Percentiles rank a stretch among this genome's conserved stretches.
Evolutionary conservation across 805 yeast species (phyloP).

Genomic region (Wickerhamomyces chambardii): DNA sequence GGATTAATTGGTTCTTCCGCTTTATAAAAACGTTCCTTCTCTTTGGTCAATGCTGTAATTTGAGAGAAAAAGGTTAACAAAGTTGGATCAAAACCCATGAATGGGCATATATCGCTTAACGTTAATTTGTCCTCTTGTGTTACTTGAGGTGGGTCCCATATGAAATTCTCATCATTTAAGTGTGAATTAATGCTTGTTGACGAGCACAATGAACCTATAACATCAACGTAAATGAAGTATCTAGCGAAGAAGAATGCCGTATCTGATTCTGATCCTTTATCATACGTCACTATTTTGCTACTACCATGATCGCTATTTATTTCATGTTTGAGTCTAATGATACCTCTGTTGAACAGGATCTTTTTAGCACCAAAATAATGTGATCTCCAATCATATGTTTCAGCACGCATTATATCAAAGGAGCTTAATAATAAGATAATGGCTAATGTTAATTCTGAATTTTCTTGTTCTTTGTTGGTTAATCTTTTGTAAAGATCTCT

Average conservation of each 20-base stretch:
- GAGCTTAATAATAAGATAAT: slow-evolving; percentile 50
- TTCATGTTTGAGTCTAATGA: slow-evolving; percentile 27
- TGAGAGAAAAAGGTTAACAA: slow-evolving; percentile 51
- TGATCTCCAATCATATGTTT: slow-evolving; percentile 45
- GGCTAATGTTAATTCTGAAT: slow-evolving; percentile 61
- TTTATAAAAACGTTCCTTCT: slow-evolving; percentile 12
- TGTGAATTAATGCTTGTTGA: slow-evolving; percentile 22
- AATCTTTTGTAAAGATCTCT: slow-evolving; percentile 44
- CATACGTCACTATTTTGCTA: slow-evolving; percentile 8
- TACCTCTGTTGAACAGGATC: slow-evolving; percentile 45
- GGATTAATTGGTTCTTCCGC: slow-evolving; percentile 6
- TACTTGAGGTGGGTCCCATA: slow-evolving; percentile 11
- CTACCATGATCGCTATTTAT: slow-evolving; percentile 3
- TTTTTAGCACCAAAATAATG: slow-evolving; percentile 64
- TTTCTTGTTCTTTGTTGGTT: slow-evolving; percentile 40
- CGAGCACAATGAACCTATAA: slow-evolving; percentile 53
- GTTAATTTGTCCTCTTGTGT: slow-evolving; percentile 11
- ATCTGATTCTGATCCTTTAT: slow-evolving; percentile 10
- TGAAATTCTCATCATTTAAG: slow-evolving; percentile 18
- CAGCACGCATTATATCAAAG: slow-evolving; percentile 39
- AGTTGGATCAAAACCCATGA: slow-evolving; percentile 58
- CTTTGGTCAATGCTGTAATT: slow-evolving; percentile 30
- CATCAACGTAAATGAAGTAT: slow-evolving; percentile 64
- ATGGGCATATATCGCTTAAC: slow-evolving; percentile 43
- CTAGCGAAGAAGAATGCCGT: slow-evolving; percentile 45